Percentiles rank a stretch among this genome's conserved stretches.
Conservation (phyloP, 495 filamentous ascomycete species). For the Aspergillus biplanus region DNA sequence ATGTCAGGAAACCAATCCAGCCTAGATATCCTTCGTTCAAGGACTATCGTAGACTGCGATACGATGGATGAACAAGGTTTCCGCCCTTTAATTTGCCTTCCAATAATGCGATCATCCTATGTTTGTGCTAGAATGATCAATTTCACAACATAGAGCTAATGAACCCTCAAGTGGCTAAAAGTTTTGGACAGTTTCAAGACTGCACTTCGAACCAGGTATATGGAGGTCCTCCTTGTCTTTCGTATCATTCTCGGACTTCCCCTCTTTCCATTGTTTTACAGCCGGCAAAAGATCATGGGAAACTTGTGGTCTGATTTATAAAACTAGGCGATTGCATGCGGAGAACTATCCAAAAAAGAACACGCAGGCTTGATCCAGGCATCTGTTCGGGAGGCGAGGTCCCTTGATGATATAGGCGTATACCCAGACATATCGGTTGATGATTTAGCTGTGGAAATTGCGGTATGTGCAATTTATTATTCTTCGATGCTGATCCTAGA, state of each 20-base stretch:
- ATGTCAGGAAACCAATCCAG: conserved; percentile 29
- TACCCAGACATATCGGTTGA: conserved; percentile 45
- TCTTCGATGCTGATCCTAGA: background rate
- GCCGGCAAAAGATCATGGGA: background rate
- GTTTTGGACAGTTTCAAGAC: conserved; percentile 62
- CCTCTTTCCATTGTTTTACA: no score
- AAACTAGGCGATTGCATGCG: conserved; percentile 59
- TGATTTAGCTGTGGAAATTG: conserved; percentile 62
- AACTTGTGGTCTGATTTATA: conserved; percentile 5
- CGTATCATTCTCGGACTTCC: no score
- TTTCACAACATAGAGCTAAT: background rate
- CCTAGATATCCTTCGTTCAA: conserved; percentile 47
- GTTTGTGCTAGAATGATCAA: background rate
- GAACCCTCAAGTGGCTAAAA: conserved; percentile 48
- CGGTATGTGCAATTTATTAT: conserved; percentile 28
- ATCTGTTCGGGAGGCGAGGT: conserved; percentile 46
- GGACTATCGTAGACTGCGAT: conserved; percentile 62
- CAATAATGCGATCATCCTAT: conserved; percentile 1
- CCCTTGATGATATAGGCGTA: conserved; percentile 23
- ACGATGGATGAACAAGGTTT: conserved; percentile 60
- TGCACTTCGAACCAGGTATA: conserved; percentile 69
- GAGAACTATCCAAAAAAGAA: conserved; percentile 58
- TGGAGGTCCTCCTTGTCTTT: background rate
- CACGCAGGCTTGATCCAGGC: conserved; percentile 48
- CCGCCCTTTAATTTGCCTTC: conserved; percentile 3